phyloP scores from a whole-genome alignment of 805 yeast genomes.

The Tetrapisispora phaffii region DNA sequence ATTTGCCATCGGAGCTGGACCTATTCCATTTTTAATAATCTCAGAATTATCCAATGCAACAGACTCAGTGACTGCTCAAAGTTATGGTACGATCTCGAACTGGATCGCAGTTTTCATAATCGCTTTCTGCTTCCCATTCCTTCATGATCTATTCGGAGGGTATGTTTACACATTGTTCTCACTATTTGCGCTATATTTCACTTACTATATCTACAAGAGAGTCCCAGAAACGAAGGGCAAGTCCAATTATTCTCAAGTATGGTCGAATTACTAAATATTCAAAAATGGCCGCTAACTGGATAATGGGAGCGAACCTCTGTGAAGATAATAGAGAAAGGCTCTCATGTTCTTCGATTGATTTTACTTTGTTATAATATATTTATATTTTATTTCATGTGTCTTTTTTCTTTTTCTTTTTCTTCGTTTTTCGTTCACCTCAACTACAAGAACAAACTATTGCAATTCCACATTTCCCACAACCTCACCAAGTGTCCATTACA shows the following conservation, averaged over 20 bases:
- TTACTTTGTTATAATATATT: too few relatives aligned
- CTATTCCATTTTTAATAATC: conserved; percentile 83
- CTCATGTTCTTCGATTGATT: too few relatives aligned
- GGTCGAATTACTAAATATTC: conserved; percentile 8
- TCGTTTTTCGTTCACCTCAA: too few relatives aligned
- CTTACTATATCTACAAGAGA: conserved; percentile 29
- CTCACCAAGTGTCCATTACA: too few relatives aligned
- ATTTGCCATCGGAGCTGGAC: conserved; percentile 90
- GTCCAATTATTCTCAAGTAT: conserved; percentile 12
- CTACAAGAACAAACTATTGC: too few relatives aligned
- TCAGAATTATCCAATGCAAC: conserved; percentile 77
- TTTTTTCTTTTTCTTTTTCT: too few relatives aligned
- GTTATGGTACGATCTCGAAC: conserved; percentile 83
- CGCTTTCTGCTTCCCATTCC: conserved; percentile 71
- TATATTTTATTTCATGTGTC: too few relatives aligned
- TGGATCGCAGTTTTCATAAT: conserved; percentile 84
- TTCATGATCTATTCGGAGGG: conserved; percentile 61
- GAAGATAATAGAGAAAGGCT: not conserved
- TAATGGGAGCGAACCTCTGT: not conserved
- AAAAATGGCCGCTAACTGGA: not conserved
- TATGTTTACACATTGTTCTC: conserved; percentile 70
- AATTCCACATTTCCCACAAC: too few relatives aligned
- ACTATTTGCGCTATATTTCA: conserved; percentile 41
- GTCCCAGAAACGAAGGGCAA: conserved; percentile 19
- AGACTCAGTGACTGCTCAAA: conserved; percentile 80